Base-by-base conservation (phyloP, 805 yeast species). In the Starmerella vaccinii region DNA sequence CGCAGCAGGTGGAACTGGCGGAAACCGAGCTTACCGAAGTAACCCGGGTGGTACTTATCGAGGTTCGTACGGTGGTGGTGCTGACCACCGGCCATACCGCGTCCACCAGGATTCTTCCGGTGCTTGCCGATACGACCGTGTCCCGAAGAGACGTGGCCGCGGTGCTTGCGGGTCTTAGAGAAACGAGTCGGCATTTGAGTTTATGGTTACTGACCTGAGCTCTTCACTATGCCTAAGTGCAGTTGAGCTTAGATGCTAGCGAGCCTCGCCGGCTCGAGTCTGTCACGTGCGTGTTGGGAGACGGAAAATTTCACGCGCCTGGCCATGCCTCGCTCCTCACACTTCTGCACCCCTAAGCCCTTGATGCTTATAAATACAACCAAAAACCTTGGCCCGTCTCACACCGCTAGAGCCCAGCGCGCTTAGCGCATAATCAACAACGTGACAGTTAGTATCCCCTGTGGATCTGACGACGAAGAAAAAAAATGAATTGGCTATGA, bases 61-160 rank as follows among this genome's bases (percentile, higher is more conserved):
- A 92, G 76, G 82, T 92, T 92, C 75, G 92, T 89, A 82, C 99
- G 87, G 96, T 92, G 98, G 78, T 92, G 99, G 77, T 90, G 97
- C 78, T 80, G 90, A 87, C 99, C 99, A 90, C 99, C 99, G 74
- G 99, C 99, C 89, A 78, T 90, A 92, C 99, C 99, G 79, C 97
- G 89, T 80, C 98, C 98, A 92, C 98, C 98, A 65, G 98, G 97
- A 70, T 85, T 92, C 95, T 92, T 92, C 88, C 98, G 89, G 94
- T 92, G 98, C 84, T 92, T 92, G 78, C 99, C 99, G 76, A 92
- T 78, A 82, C 99, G 94, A 85, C 98, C 98, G 76, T 90, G 82
- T 86, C 98, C 98, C 94, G 97, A 97, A 73, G 97, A 86, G 76
- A 92, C 97, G 95, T 92, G 83, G 79, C 99, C 99, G 85, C 99